Evolutionary conservation across 805 yeast genomes (phyloP).

Genomic region (Starmerella tilneyi): DNA sequence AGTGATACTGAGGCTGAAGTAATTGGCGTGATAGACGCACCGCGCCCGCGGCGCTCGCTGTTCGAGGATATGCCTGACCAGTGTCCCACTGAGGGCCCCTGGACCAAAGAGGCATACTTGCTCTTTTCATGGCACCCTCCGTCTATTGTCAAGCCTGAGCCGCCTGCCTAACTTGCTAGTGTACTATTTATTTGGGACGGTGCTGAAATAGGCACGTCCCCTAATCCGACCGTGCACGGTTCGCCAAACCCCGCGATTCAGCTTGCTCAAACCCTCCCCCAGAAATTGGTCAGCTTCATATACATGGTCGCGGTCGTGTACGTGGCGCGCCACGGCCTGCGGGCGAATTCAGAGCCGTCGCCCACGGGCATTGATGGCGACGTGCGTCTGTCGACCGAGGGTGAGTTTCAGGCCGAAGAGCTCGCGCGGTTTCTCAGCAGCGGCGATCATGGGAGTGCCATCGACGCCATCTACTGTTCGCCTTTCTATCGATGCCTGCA

Average conservation of each 20-base stretch:
- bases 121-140: constrained; percentile 27
- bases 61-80: constrained; percentile 21
- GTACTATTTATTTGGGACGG: background rate
- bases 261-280: too few relatives aligned
- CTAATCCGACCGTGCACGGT: too few relatives aligned
- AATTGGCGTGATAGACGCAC: background rate
- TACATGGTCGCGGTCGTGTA: constrained; percentile 17
- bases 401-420: constrained; percentile 77
- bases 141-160: constrained; percentile 2
- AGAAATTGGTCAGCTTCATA: background rate
- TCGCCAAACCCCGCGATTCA: background rate
- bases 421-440: constrained; percentile 48
- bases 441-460: constrained; percentile 31
- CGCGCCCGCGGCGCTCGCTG: constrained; percentile 4
- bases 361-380: constrained; percentile 90
- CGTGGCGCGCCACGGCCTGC: constrained; percentile 55
- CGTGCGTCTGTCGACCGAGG: constrained; percentile 79
- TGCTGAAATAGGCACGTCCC: too few relatives aligned
- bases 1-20: constrained; percentile 17
- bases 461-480: constrained; percentile 57
- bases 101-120: constrained; percentile 28
- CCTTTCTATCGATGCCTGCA: constrained; percentile 88
- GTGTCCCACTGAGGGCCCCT: constrained; percentile 25
- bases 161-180: background rate
- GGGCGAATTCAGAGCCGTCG: constrained; percentile 57